Conservation (phyloP, 2,329 filamentous ascomycete genomes). For the Colletotrichum orchidophilum region DNA sequence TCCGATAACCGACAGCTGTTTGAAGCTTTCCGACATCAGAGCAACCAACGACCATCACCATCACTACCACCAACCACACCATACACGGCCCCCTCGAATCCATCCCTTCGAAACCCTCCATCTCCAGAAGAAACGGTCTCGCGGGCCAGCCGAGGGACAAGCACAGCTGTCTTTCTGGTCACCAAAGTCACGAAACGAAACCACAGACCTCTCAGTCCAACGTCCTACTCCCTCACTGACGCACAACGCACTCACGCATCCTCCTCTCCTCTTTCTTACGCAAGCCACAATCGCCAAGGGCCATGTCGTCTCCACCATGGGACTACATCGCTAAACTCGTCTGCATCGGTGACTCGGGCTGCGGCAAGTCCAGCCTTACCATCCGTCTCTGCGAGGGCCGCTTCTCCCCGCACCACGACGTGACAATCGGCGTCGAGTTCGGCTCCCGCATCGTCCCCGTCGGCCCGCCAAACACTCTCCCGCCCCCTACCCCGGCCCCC, state of each 20-base stretch:
- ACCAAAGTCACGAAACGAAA: neutral
- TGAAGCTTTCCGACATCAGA: slow-evolving; percentile 31
- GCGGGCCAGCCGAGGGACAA: neutral
- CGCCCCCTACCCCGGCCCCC: slow-evolving; percentile 42
- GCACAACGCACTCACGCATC: neutral
- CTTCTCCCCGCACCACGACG: slow-evolving; percentile 93
- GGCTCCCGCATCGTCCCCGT: slow-evolving; percentile 93
- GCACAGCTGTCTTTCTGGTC: neutral
- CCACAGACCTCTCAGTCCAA: slow-evolving; percentile 13
- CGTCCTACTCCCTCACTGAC: neutral
- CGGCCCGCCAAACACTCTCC: slow-evolving; percentile 76
- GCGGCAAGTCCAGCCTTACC: slow-evolving; percentile 93
- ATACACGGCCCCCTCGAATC: slow-evolving; percentile 3
- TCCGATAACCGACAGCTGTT: slow-evolving; percentile 20
- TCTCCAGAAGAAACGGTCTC: neutral
- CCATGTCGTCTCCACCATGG: slow-evolving; percentile 79
- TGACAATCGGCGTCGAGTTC: slow-evolving; percentile 97
- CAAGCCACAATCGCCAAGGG: slow-evolving; percentile 28
- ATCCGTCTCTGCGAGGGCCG: slow-evolving; percentile 96
- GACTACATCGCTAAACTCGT: slow-evolving; percentile 99
- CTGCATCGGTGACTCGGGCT: slow-evolving; percentile 95
- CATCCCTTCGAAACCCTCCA: slow-evolving; percentile 5
- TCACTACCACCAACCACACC: neutral
- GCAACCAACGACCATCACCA: neutral
- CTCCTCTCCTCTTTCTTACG: slow-evolving; percentile 10